A percentile compares a stretch with the other conserved stretches of the same genome.
Evolutionary conservation across 2,329 filamentous ascomycete genomes (phyloP).

Genomic region (Alternaria brassicae): DNA sequence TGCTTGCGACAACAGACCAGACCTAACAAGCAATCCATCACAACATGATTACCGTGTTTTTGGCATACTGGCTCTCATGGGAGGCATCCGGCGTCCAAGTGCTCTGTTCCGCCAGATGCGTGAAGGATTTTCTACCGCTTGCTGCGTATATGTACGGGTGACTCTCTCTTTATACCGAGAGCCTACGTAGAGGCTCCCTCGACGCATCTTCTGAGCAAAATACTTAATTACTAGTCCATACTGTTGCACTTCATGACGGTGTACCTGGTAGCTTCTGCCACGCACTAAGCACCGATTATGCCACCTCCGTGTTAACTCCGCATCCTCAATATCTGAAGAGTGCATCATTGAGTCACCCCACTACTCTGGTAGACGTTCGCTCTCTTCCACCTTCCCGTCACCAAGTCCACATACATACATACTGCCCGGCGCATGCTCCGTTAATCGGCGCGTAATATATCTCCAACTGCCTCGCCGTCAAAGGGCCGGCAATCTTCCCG

Average conservation of each 20-base stretch:
- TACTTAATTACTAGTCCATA: not conserved
- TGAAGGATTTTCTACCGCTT: not conserved
- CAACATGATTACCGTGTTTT: not conserved
- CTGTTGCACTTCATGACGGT: not conserved
- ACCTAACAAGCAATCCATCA: not conserved
- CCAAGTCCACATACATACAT: not conserved
- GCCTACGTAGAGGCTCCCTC: not conserved
- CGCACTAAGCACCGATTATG: conserved; percentile 1
- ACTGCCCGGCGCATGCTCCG: not conserved
- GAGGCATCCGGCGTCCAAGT: not conserved
- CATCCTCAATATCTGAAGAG: conserved; percentile 16
- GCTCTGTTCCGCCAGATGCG: not conserved
- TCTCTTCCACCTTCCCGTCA: not conserved
- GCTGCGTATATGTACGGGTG: not conserved
- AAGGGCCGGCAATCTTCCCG: not conserved
- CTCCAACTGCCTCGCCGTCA: not conserved
- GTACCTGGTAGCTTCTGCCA: not conserved
- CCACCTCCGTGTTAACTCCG: conserved; percentile 24
- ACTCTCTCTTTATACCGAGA: not conserved
- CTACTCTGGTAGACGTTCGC: not conserved
- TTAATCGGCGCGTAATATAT: not conserved
- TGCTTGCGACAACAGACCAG: not conserved
- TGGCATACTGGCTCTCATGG: too few species aligned
- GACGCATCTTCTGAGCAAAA: not conserved
- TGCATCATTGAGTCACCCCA: conserved; percentile 27